Evolutionary conservation across 495 filamentous ascomycete species (phyloP).

Genomic region (Neurospora sp.): DNA sequence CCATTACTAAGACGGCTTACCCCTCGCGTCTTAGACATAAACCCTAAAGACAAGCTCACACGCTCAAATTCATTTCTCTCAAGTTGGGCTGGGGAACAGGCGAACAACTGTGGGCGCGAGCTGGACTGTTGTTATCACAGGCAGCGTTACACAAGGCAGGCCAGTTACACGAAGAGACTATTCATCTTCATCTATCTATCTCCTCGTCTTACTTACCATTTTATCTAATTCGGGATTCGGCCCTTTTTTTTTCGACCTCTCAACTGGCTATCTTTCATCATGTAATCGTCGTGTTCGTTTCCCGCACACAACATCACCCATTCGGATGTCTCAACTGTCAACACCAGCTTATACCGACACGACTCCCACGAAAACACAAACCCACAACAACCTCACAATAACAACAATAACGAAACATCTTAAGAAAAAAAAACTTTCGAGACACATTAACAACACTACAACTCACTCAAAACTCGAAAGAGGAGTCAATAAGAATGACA

Average conservation of each 20-base stretch:
- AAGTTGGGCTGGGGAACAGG: not conserved
- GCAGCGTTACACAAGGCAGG: not conserved
- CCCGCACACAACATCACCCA: no score
- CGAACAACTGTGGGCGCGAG: not conserved
- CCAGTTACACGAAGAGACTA: not conserved
- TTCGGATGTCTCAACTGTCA: no score
- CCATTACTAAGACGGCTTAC: not conserved
- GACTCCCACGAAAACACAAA: no score
- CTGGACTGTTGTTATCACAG: not conserved
- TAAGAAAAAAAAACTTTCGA: not conserved
- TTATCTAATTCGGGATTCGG: no score
- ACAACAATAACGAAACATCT: no score
- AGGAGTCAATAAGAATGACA: fast-evolving
- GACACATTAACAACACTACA: not conserved
- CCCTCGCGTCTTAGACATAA: not conserved
- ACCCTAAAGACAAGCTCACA: not conserved
- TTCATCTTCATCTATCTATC: not conserved
- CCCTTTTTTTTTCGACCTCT: no score
- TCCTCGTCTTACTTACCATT: not conserved
- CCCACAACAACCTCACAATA: no score
- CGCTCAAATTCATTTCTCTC: not conserved
- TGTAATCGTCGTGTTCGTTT: no score
- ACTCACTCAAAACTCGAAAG: not conserved
- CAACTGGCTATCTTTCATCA: no score
- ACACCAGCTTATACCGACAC: no score